Percentiles rank a stretch among this genome's conserved stretches.
These are phyloP conservation scores for Trichoderma gamsii DNA, from an alignment of 495 filamentous ascomycete species.

Conservation along the genomic window DNA sequence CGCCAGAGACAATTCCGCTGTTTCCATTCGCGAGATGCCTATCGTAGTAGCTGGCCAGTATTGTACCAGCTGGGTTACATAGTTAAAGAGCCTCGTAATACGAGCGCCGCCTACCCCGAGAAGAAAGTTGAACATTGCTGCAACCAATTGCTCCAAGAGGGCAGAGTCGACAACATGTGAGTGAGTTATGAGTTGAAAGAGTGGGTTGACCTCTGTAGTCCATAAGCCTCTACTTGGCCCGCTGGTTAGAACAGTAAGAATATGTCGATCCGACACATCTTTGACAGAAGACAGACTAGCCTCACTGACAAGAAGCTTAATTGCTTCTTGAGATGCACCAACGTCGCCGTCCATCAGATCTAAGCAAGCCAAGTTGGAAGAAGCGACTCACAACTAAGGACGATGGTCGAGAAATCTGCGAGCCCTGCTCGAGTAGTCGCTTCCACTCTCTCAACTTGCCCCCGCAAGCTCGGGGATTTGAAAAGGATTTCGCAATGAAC, in stretches of 20 bases:
- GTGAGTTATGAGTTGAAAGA: conserved; percentile 31
- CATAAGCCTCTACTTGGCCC: conserved; percentile 23
- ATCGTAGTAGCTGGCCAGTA: neutral
- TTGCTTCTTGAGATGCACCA: conserved; percentile 19
- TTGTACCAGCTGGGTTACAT: conserved; percentile 19
- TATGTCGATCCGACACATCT: conserved; percentile 28
- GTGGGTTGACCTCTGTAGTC: conserved; percentile 22
- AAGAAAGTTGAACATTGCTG: conserved; percentile 29
- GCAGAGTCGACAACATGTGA: conserved; percentile 27
- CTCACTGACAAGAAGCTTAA: conserved; percentile 29
- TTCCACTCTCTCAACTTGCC: too few species aligned
- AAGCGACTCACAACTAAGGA: conserved; percentile 18
- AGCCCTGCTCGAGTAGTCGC: too few species aligned
- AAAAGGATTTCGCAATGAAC: too few species aligned
- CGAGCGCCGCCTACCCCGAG: conserved; percentile 26
- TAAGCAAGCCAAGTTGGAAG: conserved; percentile 29
- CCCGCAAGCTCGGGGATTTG: too few species aligned
- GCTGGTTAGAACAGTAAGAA: conserved; percentile 16
- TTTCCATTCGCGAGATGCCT: conserved; percentile 10
- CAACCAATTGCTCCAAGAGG: conserved; percentile 30
- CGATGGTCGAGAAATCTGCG: neutral
- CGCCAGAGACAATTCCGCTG: conserved; percentile 25
- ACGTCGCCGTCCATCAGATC: conserved; percentile 32
- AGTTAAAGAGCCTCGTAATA: conserved; percentile 27
- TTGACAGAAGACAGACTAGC: conserved; percentile 27